Percentiles rank a stretch among this genome's conserved stretches.
Evolutionary conservation across 78 protist species (phyloP).

Genomic region (Cavenderia fasciculata): DNA sequence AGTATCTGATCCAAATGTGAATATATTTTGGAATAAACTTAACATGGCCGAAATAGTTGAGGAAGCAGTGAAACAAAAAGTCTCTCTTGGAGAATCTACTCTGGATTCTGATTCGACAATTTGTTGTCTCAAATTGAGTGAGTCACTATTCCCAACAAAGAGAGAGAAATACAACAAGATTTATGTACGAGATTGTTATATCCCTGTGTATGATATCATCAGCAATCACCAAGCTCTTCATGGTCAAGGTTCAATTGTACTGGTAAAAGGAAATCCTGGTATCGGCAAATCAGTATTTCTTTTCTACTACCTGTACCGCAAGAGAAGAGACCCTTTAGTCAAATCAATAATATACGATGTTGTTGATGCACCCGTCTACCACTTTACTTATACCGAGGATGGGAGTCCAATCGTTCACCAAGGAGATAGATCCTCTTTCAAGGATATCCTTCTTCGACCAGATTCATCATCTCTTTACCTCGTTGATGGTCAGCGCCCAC

Average conservation of each 20-base stretch:
- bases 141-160: too few relatives aligned
- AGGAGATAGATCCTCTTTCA: background rate
- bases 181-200: background rate
- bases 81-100: too few relatives aligned
- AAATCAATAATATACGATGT: background rate
- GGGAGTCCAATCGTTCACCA: background rate
- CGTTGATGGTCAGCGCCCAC: background rate
- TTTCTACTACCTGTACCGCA: background rate
- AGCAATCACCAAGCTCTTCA: background rate
- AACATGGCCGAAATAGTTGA: too few relatives aligned
- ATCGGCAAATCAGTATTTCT: conserved; percentile 3
- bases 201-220: background rate
- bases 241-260: background rate
- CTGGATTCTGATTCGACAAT: too few relatives aligned
- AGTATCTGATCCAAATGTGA: too few relatives aligned
- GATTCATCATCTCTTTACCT: background rate
- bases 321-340: background rate
- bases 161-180: too few relatives aligned
- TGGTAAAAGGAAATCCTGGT: background rate
- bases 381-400: background rate
- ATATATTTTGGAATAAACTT: too few relatives aligned
- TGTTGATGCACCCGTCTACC: background rate
- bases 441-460: background rate
- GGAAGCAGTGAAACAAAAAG: too few relatives aligned
- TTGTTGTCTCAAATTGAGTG: too few relatives aligned